Conservation (phyloP, 345 rosid species). For the Ceriops zippeliana region DNA sequence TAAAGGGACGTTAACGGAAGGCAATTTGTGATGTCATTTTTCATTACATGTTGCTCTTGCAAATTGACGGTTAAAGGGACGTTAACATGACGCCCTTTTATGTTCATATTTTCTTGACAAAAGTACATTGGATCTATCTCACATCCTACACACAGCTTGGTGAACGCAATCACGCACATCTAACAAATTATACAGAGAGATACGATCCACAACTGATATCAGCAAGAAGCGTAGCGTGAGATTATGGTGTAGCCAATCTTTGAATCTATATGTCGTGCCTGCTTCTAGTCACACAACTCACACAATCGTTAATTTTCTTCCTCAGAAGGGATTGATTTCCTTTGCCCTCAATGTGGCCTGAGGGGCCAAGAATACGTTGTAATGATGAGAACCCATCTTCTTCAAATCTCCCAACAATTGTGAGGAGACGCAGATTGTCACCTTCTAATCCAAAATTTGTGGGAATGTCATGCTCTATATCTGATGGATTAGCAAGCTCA, state of each 20-base stretch:
- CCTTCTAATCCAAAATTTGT: conserved; percentile 51
- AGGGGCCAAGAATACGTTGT: neutral
- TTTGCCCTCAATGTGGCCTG: conserved; percentile 7
- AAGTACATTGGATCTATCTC: no score
- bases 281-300: conserved; percentile 26
- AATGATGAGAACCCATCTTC: neutral
- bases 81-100: no score
- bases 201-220: conserved; percentile 4
- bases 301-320: conserved; percentile 16
- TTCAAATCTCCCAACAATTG: neutral
- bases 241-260: conserved; percentile 7
- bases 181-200: neutral
- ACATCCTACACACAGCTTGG: no score
- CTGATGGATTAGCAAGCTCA: conserved; percentile 56
- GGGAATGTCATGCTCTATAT: conserved; percentile 51
- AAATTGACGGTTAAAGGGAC: no score
- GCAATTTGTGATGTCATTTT: no score
- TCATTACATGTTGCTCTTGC: no score
- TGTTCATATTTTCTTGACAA: no score
- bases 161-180: no score
- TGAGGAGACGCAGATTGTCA: conserved; percentile 14
- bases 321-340: conserved; percentile 12
- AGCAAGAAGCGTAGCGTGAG: conserved; percentile 2
- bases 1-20: no score
- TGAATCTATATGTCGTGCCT: conserved; percentile 16